Conservation (phyloP, 805 yeast genomes). For the Hanseniaspora thailandica region DNA sequence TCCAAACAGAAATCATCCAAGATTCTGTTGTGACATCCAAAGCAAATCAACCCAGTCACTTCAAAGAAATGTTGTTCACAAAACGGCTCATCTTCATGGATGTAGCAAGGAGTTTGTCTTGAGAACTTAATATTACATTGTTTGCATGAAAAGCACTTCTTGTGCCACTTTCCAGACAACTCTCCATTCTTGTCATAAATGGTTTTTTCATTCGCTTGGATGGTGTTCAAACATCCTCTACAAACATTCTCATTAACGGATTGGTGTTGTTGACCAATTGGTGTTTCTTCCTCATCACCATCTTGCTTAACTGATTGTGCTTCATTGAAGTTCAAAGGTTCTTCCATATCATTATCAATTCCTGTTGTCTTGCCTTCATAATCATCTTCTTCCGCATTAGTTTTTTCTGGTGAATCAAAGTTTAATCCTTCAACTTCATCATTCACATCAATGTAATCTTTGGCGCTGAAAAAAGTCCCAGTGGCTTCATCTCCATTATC, state of each 20-base stretch:
- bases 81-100: slow-evolving; percentile 64
- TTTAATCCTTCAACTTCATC: not conserved
- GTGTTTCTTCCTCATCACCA: slow-evolving; percentile 30
- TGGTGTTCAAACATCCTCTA: slow-evolving; percentile 51
- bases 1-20: slow-evolving; percentile 13
- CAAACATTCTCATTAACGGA: slow-evolving; percentile 40
- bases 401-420: not conserved
- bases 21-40: slow-evolving; percentile 3
- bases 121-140: slow-evolving; percentile 48
- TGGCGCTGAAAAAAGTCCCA: slow-evolving; percentile 1
- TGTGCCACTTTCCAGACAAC: slow-evolving; percentile 87
- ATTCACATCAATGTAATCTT: not conserved
- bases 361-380: not conserved
- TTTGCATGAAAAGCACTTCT: slow-evolving; percentile 68
- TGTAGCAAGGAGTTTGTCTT: slow-evolving; percentile 60
- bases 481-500: not conserved
- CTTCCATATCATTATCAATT: not conserved
- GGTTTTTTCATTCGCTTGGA: slow-evolving; percentile 40
- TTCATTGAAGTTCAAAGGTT: not conserved
- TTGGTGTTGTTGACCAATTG: not conserved
- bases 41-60: slow-evolving; percentile 6
- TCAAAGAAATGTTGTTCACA: slow-evolving; percentile 53
- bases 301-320: not conserved
- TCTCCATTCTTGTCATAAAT: slow-evolving; percentile 58
- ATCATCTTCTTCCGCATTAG: not conserved